Evolutionary conservation across 176 grass and related monocot species (phyloP), one percentile per base, ranked within the genome.

Genomic region (Stipa capillata): DNA sequence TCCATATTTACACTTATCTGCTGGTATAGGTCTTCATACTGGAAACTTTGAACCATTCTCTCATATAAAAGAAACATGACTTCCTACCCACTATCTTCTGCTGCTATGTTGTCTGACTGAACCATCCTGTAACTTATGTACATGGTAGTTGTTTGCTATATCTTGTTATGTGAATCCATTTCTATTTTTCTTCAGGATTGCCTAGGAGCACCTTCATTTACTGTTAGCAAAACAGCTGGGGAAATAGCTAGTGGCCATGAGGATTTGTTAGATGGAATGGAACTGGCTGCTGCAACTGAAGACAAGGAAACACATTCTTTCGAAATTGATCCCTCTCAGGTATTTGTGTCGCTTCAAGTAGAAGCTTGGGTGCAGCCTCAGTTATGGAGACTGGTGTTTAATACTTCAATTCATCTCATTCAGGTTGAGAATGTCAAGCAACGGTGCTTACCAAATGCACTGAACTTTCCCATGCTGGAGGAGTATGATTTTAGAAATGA

Each of bases 401-500:
- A 58, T 84, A 73, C n/a, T 69, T 33, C 17, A 21, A 44, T 84
- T 66, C 20, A 68, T 72, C 55, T 49, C 56, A 42, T 83, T 47
- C 63, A 96, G 93, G 93, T 96, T 87, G 93, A 96, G 87, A 96
- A 84, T 25, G 93, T 96, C 31, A 92, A 96, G 77, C 93, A 96
- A 64, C 79, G 85, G 23, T 96, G 93, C 74, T 90, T 96, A 76
- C 93, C 93, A 25, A 96, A 92, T 92, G 93, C 90, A 67, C 76
- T 96, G 69, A 96, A 96, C 82, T 96, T 87, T 14, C 93, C 93
- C 42, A 96, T 96, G 93, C 82, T 96, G 36, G 93, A 96, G 85
- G 93, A 96, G 75, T 96, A 96, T 78, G 93, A 96, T 90, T 96
- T 96, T 78, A 90, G 93, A 85, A 96, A 96, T 79, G 93, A 96